phyloP scores from a whole-genome alignment of 2,329 filamentous ascomycete genomes.

The Rutstroemia sp. region DNA sequence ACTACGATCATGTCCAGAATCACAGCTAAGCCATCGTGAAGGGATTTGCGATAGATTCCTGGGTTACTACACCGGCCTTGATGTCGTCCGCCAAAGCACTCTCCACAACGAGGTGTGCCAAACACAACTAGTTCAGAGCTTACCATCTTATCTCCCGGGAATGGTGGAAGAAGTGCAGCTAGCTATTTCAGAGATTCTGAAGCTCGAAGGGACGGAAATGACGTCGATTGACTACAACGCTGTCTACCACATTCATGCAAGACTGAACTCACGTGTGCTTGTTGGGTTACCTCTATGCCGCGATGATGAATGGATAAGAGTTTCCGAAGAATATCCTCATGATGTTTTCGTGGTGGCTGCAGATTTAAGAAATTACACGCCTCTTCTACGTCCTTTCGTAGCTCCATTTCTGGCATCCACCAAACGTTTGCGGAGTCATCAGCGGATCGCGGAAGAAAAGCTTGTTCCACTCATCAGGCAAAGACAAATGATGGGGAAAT shows the following conservation, averaged over 20 bases:
- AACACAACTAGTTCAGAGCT: no score
- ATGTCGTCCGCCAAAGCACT: not conserved
- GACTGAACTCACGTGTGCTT: constrained; percentile 9
- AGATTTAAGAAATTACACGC: not conserved
- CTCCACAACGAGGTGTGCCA: not conserved
- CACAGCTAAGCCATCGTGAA: not conserved
- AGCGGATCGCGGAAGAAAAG: no score
- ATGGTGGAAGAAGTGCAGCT: no score
- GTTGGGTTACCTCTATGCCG: not conserved
- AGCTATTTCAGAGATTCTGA: not conserved
- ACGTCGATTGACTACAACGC: not conserved
- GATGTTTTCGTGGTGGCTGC: not conserved
- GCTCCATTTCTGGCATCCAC: not conserved
- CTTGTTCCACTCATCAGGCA: no score
- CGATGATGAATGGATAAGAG: not conserved
- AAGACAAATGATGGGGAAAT: no score
- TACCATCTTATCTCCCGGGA: no score
- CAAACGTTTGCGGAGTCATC: no score
- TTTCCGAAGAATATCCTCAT: not conserved
- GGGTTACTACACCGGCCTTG: not conserved
- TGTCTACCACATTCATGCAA: constrained; percentile 5
- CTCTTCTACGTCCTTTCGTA: not conserved
- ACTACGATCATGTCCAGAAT: not conserved
- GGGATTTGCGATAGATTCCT: not conserved
- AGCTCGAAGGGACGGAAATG: not conserved